These are phyloP conservation scores for Emydomyces testavorans DNA, from an alignment of 2,329 filamentous ascomycete species.

Conservation along the genomic window DNA sequence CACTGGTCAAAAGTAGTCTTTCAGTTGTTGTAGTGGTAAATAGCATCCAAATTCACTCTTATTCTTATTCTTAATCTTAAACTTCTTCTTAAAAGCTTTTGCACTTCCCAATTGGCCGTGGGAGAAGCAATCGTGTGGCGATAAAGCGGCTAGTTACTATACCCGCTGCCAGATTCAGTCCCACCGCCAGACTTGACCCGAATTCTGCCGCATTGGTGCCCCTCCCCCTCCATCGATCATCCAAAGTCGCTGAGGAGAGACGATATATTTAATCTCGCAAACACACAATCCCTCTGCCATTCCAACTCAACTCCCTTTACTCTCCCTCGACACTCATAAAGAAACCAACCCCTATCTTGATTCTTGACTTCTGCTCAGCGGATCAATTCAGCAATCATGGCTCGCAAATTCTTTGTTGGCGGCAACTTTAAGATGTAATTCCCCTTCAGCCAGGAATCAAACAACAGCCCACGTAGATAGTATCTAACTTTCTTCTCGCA, in stretches of 20 bases:
- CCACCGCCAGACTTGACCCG: too few species aligned
- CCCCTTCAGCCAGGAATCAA: too few species aligned
- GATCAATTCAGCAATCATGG: slow-evolving; percentile 47
- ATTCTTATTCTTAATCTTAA: too few species aligned
- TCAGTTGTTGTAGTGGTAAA: too few species aligned
- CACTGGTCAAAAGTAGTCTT: too few species aligned
- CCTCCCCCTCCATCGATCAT: slow-evolving; percentile 9
- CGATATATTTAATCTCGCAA: too few species aligned
- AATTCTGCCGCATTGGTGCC: slow-evolving; percentile 10
- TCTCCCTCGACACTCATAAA: too few species aligned
- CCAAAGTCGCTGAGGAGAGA: too few species aligned
- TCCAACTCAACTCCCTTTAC: background rate
- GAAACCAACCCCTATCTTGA: background rate
- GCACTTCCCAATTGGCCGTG: background rate
- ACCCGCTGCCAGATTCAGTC: too few species aligned
- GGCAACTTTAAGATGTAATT: slow-evolving; percentile 99
- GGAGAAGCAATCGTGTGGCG: background rate
- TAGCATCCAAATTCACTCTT: too few species aligned
- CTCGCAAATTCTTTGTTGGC: slow-evolving; percentile 93
- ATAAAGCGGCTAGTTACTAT: background rate
- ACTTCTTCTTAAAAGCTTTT: too few species aligned
- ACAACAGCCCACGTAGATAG: too few species aligned
- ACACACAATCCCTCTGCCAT: background rate
- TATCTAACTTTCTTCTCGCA: slow-evolving; percentile 35
- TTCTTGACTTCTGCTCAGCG: slow-evolving; percentile 6